These are phyloP conservation scores for Tulasnella sp. DNA, from an alignment of 768 basidiomycete species.

Conservation along the genomic window DNA sequence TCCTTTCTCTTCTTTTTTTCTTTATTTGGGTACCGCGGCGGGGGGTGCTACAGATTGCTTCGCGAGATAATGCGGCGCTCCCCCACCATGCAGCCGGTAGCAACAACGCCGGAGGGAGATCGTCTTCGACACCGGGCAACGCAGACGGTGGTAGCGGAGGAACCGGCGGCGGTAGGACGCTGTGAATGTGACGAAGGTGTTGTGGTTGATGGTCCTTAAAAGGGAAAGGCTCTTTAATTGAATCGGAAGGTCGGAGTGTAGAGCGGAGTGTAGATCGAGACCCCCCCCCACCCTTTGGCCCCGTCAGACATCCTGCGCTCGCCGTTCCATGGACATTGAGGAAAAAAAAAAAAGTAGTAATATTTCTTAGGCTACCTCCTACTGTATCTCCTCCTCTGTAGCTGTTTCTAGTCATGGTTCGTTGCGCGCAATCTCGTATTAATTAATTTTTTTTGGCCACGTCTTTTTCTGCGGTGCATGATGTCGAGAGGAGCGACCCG, in stretches of 20 bases:
- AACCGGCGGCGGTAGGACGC: conserved; percentile 9
- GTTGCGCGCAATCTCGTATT: neutral
- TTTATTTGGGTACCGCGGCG: neutral
- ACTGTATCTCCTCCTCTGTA: neutral
- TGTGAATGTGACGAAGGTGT: neutral
- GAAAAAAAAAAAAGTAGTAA: neutral
- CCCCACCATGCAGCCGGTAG: neutral
- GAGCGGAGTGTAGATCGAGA: neutral
- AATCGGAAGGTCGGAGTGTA: neutral
- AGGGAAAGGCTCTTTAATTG: conserved; percentile 10
- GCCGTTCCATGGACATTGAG: neutral
- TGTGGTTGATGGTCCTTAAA: conserved; percentile 6
- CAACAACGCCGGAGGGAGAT: neutral
- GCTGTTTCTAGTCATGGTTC: neutral
- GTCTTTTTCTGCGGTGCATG: neutral
- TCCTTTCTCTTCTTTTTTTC: neutral
- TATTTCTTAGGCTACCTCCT: neutral
- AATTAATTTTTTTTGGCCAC: conserved; percentile 2
- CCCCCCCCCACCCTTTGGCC: neutral
- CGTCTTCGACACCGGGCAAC: conserved; percentile 8
- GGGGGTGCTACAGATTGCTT: neutral
- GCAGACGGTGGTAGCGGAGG: neutral
- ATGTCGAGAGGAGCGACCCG: neutral
- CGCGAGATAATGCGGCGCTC: conserved; percentile 2
- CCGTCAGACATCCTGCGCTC: neutral